These are phyloP conservation scores for Thalassiosira livingstoniorum DNA, from an alignment of 352 stramenopile genomes.

Conservation along the genomic window DNA sequence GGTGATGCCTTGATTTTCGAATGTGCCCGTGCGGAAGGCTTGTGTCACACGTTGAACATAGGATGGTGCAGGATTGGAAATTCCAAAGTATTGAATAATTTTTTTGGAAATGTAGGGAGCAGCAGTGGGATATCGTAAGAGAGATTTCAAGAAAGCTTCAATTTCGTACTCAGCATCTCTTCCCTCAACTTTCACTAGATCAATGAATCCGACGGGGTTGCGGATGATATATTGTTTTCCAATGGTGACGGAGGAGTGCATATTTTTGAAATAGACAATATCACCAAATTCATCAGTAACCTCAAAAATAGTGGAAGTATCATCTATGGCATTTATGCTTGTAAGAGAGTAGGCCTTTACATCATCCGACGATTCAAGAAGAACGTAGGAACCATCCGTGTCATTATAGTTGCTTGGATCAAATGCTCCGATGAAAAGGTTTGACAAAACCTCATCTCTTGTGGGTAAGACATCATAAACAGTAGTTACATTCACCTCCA, in stretches of 20 bases:
- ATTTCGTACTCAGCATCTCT: constrained; percentile 59
- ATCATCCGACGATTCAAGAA: constrained; percentile 56
- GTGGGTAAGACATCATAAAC: constrained; percentile 60
- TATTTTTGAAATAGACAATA: constrained; percentile 66
- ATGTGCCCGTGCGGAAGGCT: no score
- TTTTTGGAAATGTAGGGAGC: constrained; percentile 72
- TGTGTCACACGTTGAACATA: constrained; percentile 68
- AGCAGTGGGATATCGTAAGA: constrained; percentile 71
- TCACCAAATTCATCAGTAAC: constrained; percentile 62
- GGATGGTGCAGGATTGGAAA: constrained; percentile 75
- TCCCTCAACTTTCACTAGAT: constrained; percentile 47
- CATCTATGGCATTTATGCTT: constrained; percentile 25
- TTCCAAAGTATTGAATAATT: constrained; percentile 73
- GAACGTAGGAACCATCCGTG: constrained; percentile 38
- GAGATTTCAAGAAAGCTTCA: constrained; percentile 77
- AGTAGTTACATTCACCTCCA: constrained; percentile 48
- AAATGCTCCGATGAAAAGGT: constrained; percentile 62
- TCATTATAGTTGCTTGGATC: constrained; percentile 55
- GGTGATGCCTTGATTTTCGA: no score
- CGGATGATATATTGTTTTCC: constrained; percentile 58
- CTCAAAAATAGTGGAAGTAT: constrained; percentile 64
- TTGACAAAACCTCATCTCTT: constrained; percentile 59
- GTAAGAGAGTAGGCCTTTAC: constrained; percentile 45
- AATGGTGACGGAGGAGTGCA: constrained; percentile 54
- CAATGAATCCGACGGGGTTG: constrained; percentile 68